These are phyloP conservation scores for Quercus agrifolia DNA, from an alignment of 306 rosid genomes.

Conservation along the genomic window DNA sequence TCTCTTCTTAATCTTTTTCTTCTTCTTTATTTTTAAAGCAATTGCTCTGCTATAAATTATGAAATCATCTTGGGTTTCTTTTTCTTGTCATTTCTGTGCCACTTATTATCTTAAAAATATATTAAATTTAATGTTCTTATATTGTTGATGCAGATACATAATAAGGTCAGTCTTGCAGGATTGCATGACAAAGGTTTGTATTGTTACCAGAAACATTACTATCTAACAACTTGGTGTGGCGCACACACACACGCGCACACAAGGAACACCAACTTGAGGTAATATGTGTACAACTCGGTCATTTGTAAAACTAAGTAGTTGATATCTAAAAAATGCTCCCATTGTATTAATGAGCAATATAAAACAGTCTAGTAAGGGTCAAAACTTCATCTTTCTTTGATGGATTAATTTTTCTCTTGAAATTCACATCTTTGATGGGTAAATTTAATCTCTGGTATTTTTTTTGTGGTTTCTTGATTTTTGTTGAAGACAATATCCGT, in stretches of 20 bases:
- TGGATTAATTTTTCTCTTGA: neutral
- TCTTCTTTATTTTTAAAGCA: too few relatives aligned
- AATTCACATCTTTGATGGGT: neutral
- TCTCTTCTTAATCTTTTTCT: neutral
- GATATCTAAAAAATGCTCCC: neutral
- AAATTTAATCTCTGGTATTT: neutral
- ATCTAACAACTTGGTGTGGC: conserved; percentile 11
- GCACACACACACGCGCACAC: neutral
- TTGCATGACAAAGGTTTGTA: conserved; percentile 88
- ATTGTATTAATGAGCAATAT: neutral
- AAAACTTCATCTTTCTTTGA: neutral
- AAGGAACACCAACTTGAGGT: too few relatives aligned
- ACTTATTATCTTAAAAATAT: conserved; percentile 17
- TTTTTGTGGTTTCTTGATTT: too few relatives aligned
- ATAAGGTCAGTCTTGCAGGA: conserved; percentile 73
- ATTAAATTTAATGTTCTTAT: conserved; percentile 17
- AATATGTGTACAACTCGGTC: too few relatives aligned
- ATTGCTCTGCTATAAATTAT: neutral
- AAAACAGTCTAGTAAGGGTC: neutral
- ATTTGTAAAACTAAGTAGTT: neutral
- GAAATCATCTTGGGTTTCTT: neutral
- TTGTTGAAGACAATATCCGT: too few relatives aligned
- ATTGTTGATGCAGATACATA: conserved; percentile 55
- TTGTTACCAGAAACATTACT: conserved; percentile 16
- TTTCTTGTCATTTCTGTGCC: neutral